These are phyloP conservation scores for Daucus carota DNA, from an alignment of 129 eudicot genomes.

Conservation along the genomic window DNA sequence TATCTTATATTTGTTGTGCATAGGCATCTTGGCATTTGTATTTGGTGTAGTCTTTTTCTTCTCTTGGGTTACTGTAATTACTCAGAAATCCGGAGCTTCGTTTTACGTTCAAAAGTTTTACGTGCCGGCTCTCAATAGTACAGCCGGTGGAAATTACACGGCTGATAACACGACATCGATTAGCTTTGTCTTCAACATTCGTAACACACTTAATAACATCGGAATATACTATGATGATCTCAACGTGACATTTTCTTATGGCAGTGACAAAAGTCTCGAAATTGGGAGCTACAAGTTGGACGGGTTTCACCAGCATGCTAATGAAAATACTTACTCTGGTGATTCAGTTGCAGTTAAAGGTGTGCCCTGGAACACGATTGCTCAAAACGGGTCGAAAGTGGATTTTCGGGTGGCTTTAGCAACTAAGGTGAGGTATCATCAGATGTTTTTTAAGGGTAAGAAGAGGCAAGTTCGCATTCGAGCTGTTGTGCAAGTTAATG, in stretches of 20 bases:
- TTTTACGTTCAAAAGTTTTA: not conserved
- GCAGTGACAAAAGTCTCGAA: not conserved
- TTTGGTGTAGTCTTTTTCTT: not conserved
- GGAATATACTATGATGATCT: conserved; percentile 35
- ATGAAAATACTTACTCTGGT: conserved; percentile 32
- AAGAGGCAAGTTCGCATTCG: conserved; percentile 34
- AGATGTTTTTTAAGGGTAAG: conserved; percentile 46
- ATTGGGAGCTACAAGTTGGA: conserved; percentile 32
- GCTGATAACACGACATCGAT: conserved; percentile 18
- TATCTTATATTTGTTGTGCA: not conserved
- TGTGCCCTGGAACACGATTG: conserved; percentile 33
- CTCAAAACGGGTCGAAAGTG: conserved; percentile 28
- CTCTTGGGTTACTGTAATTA: not conserved
- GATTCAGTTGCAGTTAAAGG: conserved; percentile 8
- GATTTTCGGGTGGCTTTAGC: conserved; percentile 36
- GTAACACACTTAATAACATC: conserved; percentile 26
- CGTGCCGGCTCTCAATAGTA: not conserved
- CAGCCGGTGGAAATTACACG: conserved; percentile 10
- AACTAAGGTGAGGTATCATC: conserved; percentile 59
- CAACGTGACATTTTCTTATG: conserved; percentile 22
- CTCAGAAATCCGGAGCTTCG: not conserved
- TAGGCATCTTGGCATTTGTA: not conserved
- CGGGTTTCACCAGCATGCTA: conserved; percentile 54
- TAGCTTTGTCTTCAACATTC: conserved; percentile 30
- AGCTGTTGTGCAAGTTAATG: conserved; percentile 40